Percentiles rank a stretch among this genome's conserved stretches.
These are phyloP conservation scores for Ogataea trehaloabstinens DNA, from an alignment of 805 yeast species.

Conservation along the genomic window DNA sequence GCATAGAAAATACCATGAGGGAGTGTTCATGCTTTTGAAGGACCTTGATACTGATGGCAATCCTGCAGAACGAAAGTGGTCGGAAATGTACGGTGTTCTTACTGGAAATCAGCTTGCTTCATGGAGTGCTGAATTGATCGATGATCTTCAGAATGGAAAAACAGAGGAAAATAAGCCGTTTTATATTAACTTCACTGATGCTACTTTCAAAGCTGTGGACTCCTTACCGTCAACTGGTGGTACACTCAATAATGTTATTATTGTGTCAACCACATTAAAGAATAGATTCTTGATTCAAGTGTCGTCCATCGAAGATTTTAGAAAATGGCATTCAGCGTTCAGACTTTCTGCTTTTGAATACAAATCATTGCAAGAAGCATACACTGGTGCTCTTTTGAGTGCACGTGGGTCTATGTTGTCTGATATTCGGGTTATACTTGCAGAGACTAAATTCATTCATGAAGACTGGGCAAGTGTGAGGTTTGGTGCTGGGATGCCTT, in stretches of 20 bases:
- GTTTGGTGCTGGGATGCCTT: conserved; percentile 97
- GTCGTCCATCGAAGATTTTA: conserved; percentile 58
- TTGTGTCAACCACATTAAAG: conserved; percentile 89
- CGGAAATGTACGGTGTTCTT: conserved; percentile 87
- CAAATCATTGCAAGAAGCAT: conserved; percentile 85
- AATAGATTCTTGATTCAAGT: conserved; percentile 84
- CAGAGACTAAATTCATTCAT: conserved; percentile 80
- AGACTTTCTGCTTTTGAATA: conserved; percentile 80
- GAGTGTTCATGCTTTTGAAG: conserved; percentile 68
- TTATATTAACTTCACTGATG: conserved; percentile 88
- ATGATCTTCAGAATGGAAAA: conserved; percentile 43
- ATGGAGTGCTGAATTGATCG: conserved; percentile 79
- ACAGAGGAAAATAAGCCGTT: conserved; percentile 49
- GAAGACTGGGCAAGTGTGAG: conserved; percentile 95
- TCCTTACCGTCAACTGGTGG: conserved; percentile 63
- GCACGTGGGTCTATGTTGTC: conserved; percentile 87
- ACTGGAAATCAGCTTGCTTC: conserved; percentile 89
- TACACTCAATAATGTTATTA: conserved; percentile 70
- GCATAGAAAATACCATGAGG: conserved; percentile 74
- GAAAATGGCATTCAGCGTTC: conserved; percentile 80
- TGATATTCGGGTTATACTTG: conserved; percentile 80
- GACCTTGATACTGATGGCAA: conserved; percentile 83
- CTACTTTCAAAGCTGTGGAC: conserved; percentile 73
- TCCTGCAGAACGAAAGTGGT: conserved; percentile 83
- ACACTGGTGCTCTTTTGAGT: conserved; percentile 89